A percentile compares a stretch with the other conserved stretches of the same genome.
These are phyloP conservation scores for Arthrobotrys musiformis DNA, from an alignment of 2,329 filamentous ascomycete species.

Conservation along the genomic window DNA sequence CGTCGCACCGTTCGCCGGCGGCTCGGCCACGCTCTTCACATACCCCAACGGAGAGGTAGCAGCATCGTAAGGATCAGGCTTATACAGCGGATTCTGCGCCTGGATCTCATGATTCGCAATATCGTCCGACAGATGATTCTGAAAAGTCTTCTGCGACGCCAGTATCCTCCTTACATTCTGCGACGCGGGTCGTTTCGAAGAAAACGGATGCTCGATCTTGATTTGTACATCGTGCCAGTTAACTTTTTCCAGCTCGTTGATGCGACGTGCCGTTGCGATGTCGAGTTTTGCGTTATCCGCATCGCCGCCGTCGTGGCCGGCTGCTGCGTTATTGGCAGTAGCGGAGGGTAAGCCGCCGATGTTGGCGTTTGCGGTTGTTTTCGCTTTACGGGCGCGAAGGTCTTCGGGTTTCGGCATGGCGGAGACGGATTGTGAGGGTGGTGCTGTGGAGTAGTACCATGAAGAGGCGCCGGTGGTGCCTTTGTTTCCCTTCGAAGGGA, in stretches of 20 bases:
- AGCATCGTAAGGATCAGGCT: conserved; percentile 27
- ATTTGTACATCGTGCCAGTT: conserved; percentile 79
- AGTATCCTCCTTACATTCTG: conserved; percentile 79
- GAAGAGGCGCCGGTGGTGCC: conserved; percentile 50
- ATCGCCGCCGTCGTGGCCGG: neutral
- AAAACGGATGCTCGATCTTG: conserved; percentile 45
- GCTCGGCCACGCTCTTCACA: conserved; percentile 54
- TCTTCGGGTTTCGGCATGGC: conserved; percentile 54
- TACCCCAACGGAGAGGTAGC: conserved; percentile 56
- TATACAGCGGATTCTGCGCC: conserved; percentile 37
- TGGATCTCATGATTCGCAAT: conserved; percentile 69
- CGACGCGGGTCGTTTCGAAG: conserved; percentile 63
- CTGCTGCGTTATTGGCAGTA: neutral
- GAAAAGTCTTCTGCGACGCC: conserved; percentile 82
- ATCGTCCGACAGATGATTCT: conserved; percentile 83
- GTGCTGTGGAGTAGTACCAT: conserved; percentile 55
- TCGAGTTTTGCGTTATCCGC: conserved; percentile 30
- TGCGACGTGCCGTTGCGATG: conserved; percentile 67
- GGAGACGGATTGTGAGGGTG: conserved; percentile 55
- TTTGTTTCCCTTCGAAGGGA: conserved; percentile 40
- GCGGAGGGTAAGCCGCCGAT: neutral
- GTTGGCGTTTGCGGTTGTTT: conserved; percentile 31
- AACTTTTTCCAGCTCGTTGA: conserved; percentile 84
- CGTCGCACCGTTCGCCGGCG: conserved; percentile 43
- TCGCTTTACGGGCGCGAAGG: conserved; percentile 44